Evolutionary conservation across 306 rosid genomes (phyloP).

Genomic region (Castanea crenata): DNA sequence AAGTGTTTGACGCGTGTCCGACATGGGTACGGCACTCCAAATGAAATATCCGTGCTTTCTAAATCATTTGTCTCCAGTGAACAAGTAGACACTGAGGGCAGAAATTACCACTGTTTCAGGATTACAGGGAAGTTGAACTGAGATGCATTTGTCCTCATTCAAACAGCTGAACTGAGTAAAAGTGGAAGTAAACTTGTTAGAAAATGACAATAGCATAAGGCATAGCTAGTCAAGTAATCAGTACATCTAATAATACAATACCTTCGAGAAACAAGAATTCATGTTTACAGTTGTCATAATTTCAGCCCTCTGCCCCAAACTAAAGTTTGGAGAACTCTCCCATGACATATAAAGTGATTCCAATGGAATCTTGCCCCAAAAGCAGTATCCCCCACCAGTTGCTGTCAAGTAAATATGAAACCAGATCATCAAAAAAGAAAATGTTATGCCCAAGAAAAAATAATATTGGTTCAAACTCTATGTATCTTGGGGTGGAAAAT

Average conservation of each 20-base stretch:
- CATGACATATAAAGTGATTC: conserved; percentile 54
- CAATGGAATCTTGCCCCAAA: conserved; percentile 63
- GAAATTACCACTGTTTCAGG: conserved; percentile 53
- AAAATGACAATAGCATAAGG: neutral
- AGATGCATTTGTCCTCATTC: conserved; percentile 50
- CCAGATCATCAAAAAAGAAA: neutral
- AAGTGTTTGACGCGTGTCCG: too few species aligned
- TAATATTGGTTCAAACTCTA: neutral
- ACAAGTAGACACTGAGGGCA: conserved; percentile 21
- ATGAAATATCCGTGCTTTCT: too few species aligned
- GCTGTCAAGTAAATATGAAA: conserved; percentile 46
- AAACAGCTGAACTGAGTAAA: conserved; percentile 50
- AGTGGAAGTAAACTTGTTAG: neutral
- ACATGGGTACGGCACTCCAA: too few species aligned
- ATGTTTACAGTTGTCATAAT: conserved; percentile 45
- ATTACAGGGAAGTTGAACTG: conserved; percentile 47
- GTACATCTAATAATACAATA: conserved; percentile 27
- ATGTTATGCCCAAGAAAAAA: neutral
- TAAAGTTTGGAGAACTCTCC: conserved; percentile 53
- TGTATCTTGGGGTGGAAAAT: neutral
- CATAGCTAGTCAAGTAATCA: conserved; percentile 19
- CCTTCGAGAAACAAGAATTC: conserved; percentile 70
- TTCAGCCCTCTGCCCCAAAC: conserved; percentile 64
- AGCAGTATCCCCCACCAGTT: conserved; percentile 51
- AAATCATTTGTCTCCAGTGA: neutral